Conservation (phyloP, 257 asterid species). For the Catharanthus roseus region DNA sequence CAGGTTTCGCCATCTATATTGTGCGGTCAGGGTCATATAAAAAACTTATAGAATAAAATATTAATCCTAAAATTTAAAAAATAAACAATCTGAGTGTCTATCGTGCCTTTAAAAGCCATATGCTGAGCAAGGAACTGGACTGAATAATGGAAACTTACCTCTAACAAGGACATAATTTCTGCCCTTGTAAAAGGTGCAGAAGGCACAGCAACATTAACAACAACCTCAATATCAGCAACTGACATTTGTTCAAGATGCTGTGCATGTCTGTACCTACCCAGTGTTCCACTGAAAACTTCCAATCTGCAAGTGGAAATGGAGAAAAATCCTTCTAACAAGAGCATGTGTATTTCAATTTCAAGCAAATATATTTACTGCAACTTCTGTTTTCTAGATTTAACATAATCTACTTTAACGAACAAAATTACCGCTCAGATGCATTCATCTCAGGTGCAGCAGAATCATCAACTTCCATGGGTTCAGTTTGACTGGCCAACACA, state of each 20-base stretch:
- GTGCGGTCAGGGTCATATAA: too few relatives aligned
- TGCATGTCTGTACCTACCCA: constrained; percentile 64
- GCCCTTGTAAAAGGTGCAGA: constrained; percentile 48
- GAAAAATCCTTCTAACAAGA: not conserved
- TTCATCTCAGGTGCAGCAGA: constrained; percentile 43
- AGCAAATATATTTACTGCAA: not conserved
- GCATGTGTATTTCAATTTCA: constrained; percentile 9
- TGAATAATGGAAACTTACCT: constrained; percentile 42
- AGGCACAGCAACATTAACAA: constrained; percentile 60
- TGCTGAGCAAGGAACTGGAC: not conserved
- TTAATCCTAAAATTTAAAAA: too few relatives aligned
- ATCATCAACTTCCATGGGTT: constrained; percentile 73
- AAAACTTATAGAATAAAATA: too few relatives aligned
- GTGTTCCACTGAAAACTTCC: constrained; percentile 57
- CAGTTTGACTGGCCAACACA: constrained; percentile 39
- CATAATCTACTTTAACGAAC: constrained; percentile 9
- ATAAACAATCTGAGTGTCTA: too few relatives aligned
- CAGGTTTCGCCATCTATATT: too few relatives aligned
- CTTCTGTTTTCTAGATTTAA: not conserved
- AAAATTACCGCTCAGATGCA: constrained; percentile 44
- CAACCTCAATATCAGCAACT: constrained; percentile 62
- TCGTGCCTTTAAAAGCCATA: too few relatives aligned
- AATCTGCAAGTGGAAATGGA: constrained; percentile 36
- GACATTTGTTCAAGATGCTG: constrained; percentile 71
- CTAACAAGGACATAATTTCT: constrained; percentile 59